phyloP scores from a whole-genome alignment of 257 asterid species.

The Knoxia roxburghii region DNA sequence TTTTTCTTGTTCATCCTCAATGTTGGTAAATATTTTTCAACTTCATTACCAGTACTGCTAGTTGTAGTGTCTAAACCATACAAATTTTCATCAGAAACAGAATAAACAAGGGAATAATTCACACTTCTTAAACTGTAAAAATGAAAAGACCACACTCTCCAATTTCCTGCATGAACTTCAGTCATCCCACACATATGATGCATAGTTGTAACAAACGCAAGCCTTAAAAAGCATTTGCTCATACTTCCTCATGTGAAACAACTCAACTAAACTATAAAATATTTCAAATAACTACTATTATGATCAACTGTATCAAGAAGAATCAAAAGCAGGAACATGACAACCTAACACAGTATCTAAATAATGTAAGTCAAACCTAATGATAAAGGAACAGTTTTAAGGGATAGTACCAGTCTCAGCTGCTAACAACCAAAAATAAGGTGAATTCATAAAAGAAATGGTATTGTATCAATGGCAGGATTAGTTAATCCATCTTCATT shows the following conservation, averaged over 20 bases:
- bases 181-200: conserved; percentile 13
- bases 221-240: neutral
- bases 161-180: conserved; percentile 2
- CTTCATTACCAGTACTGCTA: conserved; percentile 27
- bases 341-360: neutral
- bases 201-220: neutral
- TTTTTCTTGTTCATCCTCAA: conserved; percentile 43
- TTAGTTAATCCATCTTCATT: conserved; percentile 26
- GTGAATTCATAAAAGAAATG: neutral
- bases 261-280: neutral
- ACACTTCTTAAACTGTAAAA: conserved; percentile 37
- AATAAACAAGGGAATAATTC: conserved; percentile 30
- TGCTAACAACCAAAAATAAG: neutral
- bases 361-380: neutral
- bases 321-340: neutral
- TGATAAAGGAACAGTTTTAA: too few relatives aligned
- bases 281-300: neutral
- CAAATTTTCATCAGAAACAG: conserved; percentile 17
- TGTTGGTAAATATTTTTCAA: conserved; percentile 28
- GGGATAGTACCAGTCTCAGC: too few relatives aligned
- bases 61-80: conserved; percentile 21
- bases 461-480: conserved; percentile 43
- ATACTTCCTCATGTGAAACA: neutral
- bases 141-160: conserved; percentile 34
- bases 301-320: conserved; percentile 1